phyloP scores from a whole-genome alignment of 441 rosid genomes.

The Mallotus repandus region DNA sequence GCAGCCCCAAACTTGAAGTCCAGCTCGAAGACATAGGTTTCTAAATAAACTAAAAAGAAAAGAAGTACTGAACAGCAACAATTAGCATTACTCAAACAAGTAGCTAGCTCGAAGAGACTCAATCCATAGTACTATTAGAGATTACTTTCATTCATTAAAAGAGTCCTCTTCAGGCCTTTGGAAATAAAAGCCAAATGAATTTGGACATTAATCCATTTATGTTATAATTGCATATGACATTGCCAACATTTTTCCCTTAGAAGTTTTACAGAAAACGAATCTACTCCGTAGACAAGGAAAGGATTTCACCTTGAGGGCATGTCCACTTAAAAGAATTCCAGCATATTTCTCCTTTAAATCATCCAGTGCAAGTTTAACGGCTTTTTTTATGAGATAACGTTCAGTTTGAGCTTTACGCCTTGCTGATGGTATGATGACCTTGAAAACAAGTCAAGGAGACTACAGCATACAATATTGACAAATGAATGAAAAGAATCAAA shows the following conservation, averaged over 20 bases:
- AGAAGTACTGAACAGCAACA: too few relatives aligned
- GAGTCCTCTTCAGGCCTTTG: background rate
- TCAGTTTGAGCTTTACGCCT: conserved; percentile 46
- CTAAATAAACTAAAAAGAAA: background rate
- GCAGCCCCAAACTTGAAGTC: background rate
- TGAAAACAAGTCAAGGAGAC: conserved; percentile 44
- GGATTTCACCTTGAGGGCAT: conserved; percentile 61
- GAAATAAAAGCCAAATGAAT: background rate
- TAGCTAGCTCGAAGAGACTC: too few relatives aligned
- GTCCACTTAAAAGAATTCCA: conserved; percentile 68
- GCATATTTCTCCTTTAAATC: conserved; percentile 73
- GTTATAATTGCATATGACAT: background rate
- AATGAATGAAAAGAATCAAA: background rate
- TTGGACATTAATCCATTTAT: background rate
- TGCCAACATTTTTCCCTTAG: background rate
- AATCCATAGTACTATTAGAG: too few relatives aligned
- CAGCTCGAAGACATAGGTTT: background rate
- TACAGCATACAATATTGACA: background rate
- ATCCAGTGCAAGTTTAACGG: conserved; percentile 65
- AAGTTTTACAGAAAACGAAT: background rate
- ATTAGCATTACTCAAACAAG: too few relatives aligned
- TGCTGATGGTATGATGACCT: conserved; percentile 29
- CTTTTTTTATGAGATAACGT: conserved; percentile 51
- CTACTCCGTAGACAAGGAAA: background rate
- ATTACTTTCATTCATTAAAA: background rate